Percentiles rank a stretch among this genome's conserved stretches.
Evolutionary conservation across 2,329 filamentous ascomycete species (phyloP).

Genomic region (Neopestalotiopsis rosae): DNA sequence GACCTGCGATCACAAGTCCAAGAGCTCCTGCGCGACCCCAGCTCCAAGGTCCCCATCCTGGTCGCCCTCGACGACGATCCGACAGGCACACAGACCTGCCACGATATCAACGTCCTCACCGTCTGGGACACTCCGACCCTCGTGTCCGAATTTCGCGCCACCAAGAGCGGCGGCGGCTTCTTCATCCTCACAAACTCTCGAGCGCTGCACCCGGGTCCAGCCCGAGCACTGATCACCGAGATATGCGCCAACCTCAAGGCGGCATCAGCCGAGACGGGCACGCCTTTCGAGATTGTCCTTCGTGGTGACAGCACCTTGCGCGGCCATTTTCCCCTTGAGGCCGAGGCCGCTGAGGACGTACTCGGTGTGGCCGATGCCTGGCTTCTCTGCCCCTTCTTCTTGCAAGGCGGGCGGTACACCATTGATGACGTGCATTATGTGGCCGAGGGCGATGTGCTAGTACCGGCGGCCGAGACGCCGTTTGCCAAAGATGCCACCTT

Average conservation of each 20-base stretch:
- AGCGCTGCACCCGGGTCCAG: slow-evolving; percentile 55
- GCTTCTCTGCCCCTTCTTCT: slow-evolving; percentile 63
- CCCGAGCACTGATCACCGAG: slow-evolving; percentile 50
- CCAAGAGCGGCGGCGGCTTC: slow-evolving; percentile 49
- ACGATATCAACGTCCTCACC: slow-evolving; percentile 59
- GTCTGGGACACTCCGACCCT: slow-evolving; percentile 55
- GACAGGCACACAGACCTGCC: slow-evolving; percentile 67
- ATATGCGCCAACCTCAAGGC: slow-evolving; percentile 55
- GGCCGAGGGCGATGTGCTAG: slow-evolving; percentile 51
- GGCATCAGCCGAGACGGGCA: slow-evolving; percentile 45
- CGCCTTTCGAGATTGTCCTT: slow-evolving; percentile 59
- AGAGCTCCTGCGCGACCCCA: slow-evolving; percentile 14
- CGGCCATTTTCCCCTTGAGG: slow-evolving; percentile 62
- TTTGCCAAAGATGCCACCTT: slow-evolving; percentile 64
- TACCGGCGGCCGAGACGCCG: slow-evolving; percentile 58
- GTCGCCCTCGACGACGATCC: slow-evolving; percentile 60
- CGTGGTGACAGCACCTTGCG: slow-evolving; percentile 62
- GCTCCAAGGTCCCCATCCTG: slow-evolving; percentile 33
- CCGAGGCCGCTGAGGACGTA: slow-evolving; percentile 54
- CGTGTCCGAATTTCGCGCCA: slow-evolving; percentile 46
- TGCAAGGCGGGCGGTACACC: slow-evolving; percentile 62
- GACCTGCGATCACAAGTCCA: slow-evolving; percentile 16
- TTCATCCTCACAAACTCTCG: slow-evolving; percentile 67
- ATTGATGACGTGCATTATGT: slow-evolving; percentile 65
- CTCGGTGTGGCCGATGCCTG: slow-evolving; percentile 57